These are phyloP conservation scores for Calonectria honghensis DNA, from an alignment of 2,329 filamentous ascomycete genomes.

Conservation along the genomic window DNA sequence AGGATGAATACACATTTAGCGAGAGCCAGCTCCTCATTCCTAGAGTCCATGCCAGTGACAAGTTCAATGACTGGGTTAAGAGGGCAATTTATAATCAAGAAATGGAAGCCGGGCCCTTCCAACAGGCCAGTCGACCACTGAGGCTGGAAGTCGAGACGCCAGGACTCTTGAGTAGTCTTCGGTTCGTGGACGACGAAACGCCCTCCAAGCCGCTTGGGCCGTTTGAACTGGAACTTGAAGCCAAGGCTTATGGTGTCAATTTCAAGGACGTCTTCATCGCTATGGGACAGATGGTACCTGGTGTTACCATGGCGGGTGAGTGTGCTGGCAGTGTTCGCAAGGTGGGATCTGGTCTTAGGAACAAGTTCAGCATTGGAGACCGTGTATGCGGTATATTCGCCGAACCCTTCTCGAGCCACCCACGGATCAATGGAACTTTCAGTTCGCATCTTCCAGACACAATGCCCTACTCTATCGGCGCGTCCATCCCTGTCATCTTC, in stretches of 20 bases:
- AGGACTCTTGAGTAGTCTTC: conserved; percentile 41
- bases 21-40: conserved; percentile 40
- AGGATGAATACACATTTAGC: conserved; percentile 41
- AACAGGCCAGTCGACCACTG: conserved; percentile 37
- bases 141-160: conserved; percentile 42
- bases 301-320: conserved; percentile 57
- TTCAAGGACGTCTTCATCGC: conserved; percentile 62
- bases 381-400: conserved; percentile 49
- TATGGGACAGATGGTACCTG: conserved; percentile 57
- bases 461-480: conserved; percentile 55
- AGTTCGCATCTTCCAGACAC: conserved; percentile 44
- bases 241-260: conserved; percentile 53
- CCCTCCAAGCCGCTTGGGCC: conserved; percentile 32
- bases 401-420: conserved; percentile 44
- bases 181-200: conserved; percentile 39
- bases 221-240: conserved; percentile 29
- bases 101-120: conserved; percentile 31
- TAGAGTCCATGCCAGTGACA: conserved; percentile 37
- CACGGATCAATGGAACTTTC: conserved; percentile 40
- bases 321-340: conserved; percentile 57
- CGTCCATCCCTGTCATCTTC: conserved; percentile 49
- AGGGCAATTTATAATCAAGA: conserved; percentile 27
- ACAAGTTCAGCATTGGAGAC: conserved; percentile 54
- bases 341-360: conserved; percentile 55
- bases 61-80: conserved; percentile 37